A percentile compares a stretch with the other conserved stretches of the same genome.
phyloP scores from a whole-genome alignment of 176 grass and related monocot genomes.

The Lolium rigidum region DNA sequence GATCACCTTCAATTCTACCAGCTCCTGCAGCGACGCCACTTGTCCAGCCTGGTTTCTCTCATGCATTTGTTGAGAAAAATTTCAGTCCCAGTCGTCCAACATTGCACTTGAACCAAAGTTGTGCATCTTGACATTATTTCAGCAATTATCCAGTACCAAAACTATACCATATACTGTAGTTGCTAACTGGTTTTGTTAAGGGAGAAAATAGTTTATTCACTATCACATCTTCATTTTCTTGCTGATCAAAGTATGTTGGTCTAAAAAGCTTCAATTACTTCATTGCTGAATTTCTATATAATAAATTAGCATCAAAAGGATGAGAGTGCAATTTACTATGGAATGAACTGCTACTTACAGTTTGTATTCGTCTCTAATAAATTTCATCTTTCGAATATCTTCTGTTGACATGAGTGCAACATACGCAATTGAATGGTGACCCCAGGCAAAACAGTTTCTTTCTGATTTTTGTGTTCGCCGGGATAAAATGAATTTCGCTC shows the following conservation, averaged over 20 bases:
- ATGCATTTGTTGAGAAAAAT: constrained; percentile 52
- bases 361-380: neutral
- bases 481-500: constrained; percentile 12
- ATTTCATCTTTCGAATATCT: neutral
- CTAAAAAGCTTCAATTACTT: neutral
- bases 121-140: neutral
- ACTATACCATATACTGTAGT: neutral
- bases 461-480: neutral
- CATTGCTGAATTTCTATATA: neutral
- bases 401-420: neutral
- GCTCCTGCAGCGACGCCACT: constrained; percentile 46
- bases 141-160: neutral
- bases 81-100: constrained; percentile 44
- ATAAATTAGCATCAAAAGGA: neutral
- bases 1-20: constrained; percentile 44
- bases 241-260: neutral
- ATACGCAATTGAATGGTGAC: neutral
- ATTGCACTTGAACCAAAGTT: constrained; percentile 53
- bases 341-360: neutral
- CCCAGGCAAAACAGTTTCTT: neutral
- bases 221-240: neutral
- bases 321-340: neutral
- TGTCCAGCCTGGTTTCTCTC: constrained; percentile 61
- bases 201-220: neutral
- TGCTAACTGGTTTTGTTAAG: neutral